These are phyloP conservation scores for Micractinium sp. DNA, from an alignment of 139 green algal genomes.

Conservation along the genomic window DNA sequence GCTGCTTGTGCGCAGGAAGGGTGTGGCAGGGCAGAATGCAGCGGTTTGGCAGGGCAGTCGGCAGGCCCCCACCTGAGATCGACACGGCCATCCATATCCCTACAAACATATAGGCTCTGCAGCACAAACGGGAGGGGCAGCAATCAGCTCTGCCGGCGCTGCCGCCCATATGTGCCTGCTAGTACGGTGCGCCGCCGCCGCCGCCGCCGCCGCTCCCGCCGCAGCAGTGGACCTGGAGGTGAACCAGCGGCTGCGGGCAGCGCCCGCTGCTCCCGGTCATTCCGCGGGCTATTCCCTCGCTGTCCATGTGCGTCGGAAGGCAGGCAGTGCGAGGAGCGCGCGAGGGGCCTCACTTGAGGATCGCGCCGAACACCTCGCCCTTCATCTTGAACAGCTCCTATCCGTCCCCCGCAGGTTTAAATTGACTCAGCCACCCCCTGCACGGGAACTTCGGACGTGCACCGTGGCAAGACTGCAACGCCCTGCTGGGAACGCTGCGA, in stretches of 20 bases:
- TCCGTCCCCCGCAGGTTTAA: too few species aligned
- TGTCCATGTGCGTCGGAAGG: too few species aligned
- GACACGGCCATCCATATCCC: constrained; percentile 45
- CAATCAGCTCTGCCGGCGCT: neutral
- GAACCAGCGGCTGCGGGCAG: neutral
- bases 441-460: too few species aligned
- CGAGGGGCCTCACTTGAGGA: constrained; percentile 3
- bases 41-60: neutral
- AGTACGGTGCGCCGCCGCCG: neutral
- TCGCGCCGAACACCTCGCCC: neutral
- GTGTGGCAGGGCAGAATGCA: neutral
- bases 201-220: neutral
- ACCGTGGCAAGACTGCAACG: too few species aligned
- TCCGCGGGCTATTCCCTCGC: neutral
- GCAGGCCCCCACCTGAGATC: constrained; percentile 8
- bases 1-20: neutral
- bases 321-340: neutral
- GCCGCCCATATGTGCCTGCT: neutral
- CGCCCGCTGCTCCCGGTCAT: neutral
- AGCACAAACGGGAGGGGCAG: neutral
- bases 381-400: neutral
- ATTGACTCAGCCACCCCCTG: too few species aligned
- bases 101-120: constrained; percentile 44
- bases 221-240: neutral
- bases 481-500: too few species aligned